Conservation (phyloP, 306 rosid species). For the Echinosophora koreensis region DNA sequence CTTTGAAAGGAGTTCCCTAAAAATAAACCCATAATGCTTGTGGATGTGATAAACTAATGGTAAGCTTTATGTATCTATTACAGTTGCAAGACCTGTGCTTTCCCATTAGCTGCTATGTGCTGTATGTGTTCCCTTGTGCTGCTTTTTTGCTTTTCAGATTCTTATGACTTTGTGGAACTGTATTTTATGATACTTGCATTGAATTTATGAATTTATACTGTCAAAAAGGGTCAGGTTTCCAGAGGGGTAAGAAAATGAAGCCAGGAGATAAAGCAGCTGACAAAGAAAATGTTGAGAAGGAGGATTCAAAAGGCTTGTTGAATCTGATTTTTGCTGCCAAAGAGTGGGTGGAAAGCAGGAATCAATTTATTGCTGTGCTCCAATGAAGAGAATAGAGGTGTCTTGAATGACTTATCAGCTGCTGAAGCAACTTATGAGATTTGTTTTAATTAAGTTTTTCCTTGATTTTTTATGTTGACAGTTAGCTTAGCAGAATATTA, state of each 20-base stretch:
- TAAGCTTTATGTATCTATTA: background rate
- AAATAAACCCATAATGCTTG: background rate
- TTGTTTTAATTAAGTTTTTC: conserved; percentile 22
- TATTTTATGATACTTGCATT: conserved; percentile 6
- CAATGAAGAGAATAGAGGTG: conserved; percentile 58
- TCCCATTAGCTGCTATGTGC: background rate
- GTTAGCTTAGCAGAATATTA: conserved; percentile 1
- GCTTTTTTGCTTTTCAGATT: conserved; percentile 11
- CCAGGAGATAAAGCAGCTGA: conserved; percentile 57
- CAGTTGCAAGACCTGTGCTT: conserved; percentile 16
- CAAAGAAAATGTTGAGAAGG: conserved; percentile 51
- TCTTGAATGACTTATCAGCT: conserved; percentile 49
- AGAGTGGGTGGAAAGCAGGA: conserved; percentile 68
- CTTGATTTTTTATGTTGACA: conserved; percentile 6
- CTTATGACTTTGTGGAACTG: conserved; percentile 10
- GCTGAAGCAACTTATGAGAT: conserved; percentile 80
- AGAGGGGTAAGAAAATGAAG: conserved; percentile 84
- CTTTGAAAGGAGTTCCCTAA: background rate
- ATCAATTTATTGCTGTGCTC: conserved; percentile 62
- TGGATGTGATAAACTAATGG: background rate
- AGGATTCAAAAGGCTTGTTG: conserved; percentile 36
- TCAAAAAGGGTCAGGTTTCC: conserved; percentile 84
- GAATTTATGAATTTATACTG: conserved; percentile 42
- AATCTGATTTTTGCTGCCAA: conserved; percentile 66
- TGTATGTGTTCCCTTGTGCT: background rate